Conservation (phyloP, 2,329 filamentous ascomycete genomes). For the Paecilomyces niveus region DNA sequence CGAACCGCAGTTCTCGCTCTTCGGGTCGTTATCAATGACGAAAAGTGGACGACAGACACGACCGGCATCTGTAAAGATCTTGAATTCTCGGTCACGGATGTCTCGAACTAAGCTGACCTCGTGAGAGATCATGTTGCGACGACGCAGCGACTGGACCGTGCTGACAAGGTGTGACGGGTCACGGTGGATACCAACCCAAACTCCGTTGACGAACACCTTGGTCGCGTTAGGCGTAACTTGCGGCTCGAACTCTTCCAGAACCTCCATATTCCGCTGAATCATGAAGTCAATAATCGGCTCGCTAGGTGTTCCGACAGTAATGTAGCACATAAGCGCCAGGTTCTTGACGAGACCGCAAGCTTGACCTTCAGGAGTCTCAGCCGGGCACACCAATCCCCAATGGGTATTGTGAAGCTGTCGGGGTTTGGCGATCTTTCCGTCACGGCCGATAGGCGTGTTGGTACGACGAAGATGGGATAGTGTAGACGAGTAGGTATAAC, state of each 20-base stretch:
- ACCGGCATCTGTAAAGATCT: slow-evolving; percentile 95
- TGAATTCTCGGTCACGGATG: slow-evolving; percentile 95
- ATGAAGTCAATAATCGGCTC: slow-evolving; percentile 92
- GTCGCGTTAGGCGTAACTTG: slow-evolving; percentile 82
- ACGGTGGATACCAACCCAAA: slow-evolving; percentile 93
- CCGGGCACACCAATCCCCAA: slow-evolving; percentile 95
- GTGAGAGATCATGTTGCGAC: slow-evolving; percentile 76
- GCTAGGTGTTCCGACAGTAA: slow-evolving; percentile 87
- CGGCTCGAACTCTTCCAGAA: slow-evolving; percentile 90
- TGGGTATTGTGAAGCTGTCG: slow-evolving; percentile 97
- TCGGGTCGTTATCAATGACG: slow-evolving; percentile 78
- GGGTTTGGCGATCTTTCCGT: slow-evolving; percentile 96
- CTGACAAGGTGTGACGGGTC: slow-evolving; percentile 80
- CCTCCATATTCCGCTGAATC: slow-evolving; percentile 91
- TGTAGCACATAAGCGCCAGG: slow-evolving; percentile 93
- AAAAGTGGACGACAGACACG: slow-evolving; percentile 91
- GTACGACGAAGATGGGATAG: slow-evolving; percentile 94
- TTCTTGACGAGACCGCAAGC: slow-evolving; percentile 99
- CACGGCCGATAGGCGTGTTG: slow-evolving; percentile 94
- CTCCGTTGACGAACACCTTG: slow-evolving; percentile 96
- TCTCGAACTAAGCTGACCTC: slow-evolving; percentile 94
- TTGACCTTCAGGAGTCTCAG: slow-evolving; percentile 95
- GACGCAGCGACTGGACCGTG: slow-evolving; percentile 68
- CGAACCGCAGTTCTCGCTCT: slow-evolving; percentile 66
- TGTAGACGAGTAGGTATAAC: slow-evolving; percentile 95